phyloP scores from a whole-genome alignment of 139 green algal genomes.

The Chlamydomonas sphaeroides region DNA sequence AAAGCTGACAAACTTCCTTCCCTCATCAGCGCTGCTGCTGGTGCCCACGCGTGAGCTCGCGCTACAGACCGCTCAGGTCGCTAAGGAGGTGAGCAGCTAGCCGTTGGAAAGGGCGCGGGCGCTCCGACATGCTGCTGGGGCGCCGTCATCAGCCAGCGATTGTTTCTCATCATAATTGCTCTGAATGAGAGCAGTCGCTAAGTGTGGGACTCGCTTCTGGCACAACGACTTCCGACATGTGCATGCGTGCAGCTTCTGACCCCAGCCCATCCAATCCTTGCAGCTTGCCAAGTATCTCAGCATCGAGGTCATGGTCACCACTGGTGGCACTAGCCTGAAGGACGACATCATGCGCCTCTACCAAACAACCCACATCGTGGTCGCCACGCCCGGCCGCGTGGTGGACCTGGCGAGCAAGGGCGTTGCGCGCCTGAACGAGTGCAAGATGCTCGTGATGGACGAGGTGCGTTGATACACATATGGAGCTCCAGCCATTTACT shows the following conservation, averaged over 20 bases:
- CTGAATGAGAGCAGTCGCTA: no score
- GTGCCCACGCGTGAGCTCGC: constrained; percentile 98
- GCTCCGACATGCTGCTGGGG: no score
- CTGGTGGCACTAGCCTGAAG: constrained; percentile 94
- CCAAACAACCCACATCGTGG: constrained; percentile 78
- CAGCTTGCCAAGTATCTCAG: constrained; percentile 94
- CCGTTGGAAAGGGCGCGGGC: no score
- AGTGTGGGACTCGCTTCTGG: no score
- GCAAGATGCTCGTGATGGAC: constrained; percentile 95
- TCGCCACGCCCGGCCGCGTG: constrained; percentile 97
- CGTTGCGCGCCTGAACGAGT: constrained; percentile 91
- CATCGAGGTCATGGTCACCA: constrained; percentile 95
- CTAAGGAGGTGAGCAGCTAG: constrained; percentile 82
- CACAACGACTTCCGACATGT: no score
- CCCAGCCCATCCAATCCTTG: no score
- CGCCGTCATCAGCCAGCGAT: no score
- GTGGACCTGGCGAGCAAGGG: constrained; percentile 96
- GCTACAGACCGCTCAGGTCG: constrained; percentile 93
- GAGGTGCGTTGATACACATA: constrained; percentile 73
- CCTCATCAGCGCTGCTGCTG: constrained; percentile 96
- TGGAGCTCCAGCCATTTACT: no score
- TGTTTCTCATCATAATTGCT: no score
- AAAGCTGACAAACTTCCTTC: no score
- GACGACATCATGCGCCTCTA: constrained; percentile 99
- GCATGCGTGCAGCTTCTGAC: no score